phyloP scores from a whole-genome alignment of 2,329 filamentous ascomycete species.

The Didymella keratinophila region DNA sequence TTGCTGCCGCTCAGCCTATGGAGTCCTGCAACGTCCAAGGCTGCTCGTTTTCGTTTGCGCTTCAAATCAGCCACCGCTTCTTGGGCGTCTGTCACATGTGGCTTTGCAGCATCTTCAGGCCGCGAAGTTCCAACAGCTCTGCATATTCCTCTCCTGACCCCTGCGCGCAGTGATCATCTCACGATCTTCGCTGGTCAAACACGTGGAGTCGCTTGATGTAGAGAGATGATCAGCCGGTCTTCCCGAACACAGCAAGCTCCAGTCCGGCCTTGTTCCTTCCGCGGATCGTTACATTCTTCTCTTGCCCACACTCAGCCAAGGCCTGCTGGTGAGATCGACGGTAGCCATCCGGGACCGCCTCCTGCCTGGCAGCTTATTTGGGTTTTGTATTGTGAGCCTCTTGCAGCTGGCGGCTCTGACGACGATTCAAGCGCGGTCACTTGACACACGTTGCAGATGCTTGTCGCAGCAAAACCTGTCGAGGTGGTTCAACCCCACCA shows the following conservation, averaged over 20 bases:
- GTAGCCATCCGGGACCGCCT: conserved; percentile 3
- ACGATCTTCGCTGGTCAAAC: conserved; percentile 23
- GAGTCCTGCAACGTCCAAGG: conserved; percentile 1
- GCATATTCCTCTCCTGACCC: neutral
- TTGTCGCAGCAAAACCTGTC: neutral
- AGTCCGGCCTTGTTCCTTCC: conserved; percentile 21
- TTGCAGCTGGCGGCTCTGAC: neutral
- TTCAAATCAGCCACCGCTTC: neutral
- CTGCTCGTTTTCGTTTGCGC: conserved; percentile 7
- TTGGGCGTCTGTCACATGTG: conserved; percentile 1
- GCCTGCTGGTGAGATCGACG: conserved; percentile 14
- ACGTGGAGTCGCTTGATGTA: conserved; percentile 30
- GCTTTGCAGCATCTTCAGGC: neutral
- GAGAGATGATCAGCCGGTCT: conserved; percentile 31
- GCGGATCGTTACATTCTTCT: conserved; percentile 24
- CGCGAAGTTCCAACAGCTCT: neutral
- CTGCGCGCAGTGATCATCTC: neutral
- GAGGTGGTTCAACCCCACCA: neutral
- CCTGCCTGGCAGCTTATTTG: conserved; percentile 8
- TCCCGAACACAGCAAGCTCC: conserved; percentile 24
- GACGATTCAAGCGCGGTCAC: conserved; percentile 1
- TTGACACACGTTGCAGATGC: neutral
- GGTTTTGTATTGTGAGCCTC: conserved; percentile 5
- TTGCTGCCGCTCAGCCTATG: conserved; percentile 20
- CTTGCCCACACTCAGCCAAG: conserved; percentile 4